Base-by-base conservation (phyloP, 768 basidiomycete genomes). In the Trichaptum fuscoviolaceum region DNA sequence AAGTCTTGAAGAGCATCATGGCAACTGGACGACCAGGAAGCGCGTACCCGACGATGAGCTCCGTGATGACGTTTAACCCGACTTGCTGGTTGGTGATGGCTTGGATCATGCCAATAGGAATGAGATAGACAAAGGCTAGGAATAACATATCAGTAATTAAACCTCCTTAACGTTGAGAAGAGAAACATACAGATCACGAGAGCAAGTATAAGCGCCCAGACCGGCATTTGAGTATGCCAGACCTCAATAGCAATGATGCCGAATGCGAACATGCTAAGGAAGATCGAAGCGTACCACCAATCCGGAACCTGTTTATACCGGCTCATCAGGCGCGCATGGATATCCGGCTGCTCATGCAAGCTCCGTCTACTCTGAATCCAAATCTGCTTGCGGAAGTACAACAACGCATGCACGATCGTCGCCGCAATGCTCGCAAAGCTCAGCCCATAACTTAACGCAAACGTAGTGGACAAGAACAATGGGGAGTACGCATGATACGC, bases 301-400 rank as follows among this genome's bases (percentile, higher is more conserved):
- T 70, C 69, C 6, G 70, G 71, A 9, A 73, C 88, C 75, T 82
- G 78, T 15, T 66, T 70, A 72, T 83, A 82, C 35, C 64, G 67
- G 17, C 73, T 71, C 84, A 85, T 85, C n/a, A 83, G 70, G 25
- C 81, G 74, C 7, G 81, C 79, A 66, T 85, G 84, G 69, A 85
- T 79, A 68, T 84, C 83, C 7, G 82, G 80, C 62, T 83, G 82
- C 66, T 83, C 83, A 65, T 73, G 70, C 70, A 82, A 73, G 18
- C 81, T 77, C 35, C 80, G 73, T 63, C 80, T 76, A 20, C 78
- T 73, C 68, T 82, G 82, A 20, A 72, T 71, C 74, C 74, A 76
- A 60, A 80, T 82, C 68, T 78, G 80, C 71, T 78, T 79, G 65
- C 80, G 75, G 75, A 78, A 82, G 73, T 81, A 82, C 20, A 84